phyloP scores from a whole-genome alignment of 306 rosid species.

The Cucumis melo region DNA sequence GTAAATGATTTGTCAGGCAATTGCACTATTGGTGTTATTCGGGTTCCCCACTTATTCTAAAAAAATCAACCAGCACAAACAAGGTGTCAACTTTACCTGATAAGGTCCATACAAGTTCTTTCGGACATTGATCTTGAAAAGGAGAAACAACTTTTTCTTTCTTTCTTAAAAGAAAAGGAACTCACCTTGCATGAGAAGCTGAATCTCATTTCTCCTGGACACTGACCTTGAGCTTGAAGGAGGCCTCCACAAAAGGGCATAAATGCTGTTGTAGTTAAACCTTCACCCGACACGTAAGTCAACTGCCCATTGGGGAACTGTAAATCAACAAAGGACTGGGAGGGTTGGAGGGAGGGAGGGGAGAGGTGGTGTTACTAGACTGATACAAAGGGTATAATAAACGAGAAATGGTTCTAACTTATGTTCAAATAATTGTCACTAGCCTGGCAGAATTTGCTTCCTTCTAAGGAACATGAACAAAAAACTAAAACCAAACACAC shows the following conservation, averaged over 20 bases:
- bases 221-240: conserved; percentile 97
- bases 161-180: background rate
- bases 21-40: conserved; percentile 76
- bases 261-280: conserved; percentile 79
- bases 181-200: conserved; percentile 94
- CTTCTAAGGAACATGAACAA: background rate
- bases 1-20: conserved; percentile 95
- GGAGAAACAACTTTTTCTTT: background rate
- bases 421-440: background rate
- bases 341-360: background rate
- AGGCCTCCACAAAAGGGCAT: conserved; percentile 86
- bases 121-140: background rate
- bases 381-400: conserved; percentile 2
- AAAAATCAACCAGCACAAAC: conserved; percentile 15
- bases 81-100: conserved; percentile 5
- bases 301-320: conserved; percentile 96
- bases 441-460: background rate
- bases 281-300: conserved; percentile 91
- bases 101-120: background rate
- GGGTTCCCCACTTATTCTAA: conserved; percentile 91
- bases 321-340: conserved; percentile 90
- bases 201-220: conserved; percentile 98
- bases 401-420: background rate
- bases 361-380: background rate
- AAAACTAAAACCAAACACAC: background rate